Percentiles rank a stretch among this genome's conserved stretches.
Evolutionary conservation across 164 flowering plant species (phyloP).

Genomic region (Vitis rupestris): DNA sequence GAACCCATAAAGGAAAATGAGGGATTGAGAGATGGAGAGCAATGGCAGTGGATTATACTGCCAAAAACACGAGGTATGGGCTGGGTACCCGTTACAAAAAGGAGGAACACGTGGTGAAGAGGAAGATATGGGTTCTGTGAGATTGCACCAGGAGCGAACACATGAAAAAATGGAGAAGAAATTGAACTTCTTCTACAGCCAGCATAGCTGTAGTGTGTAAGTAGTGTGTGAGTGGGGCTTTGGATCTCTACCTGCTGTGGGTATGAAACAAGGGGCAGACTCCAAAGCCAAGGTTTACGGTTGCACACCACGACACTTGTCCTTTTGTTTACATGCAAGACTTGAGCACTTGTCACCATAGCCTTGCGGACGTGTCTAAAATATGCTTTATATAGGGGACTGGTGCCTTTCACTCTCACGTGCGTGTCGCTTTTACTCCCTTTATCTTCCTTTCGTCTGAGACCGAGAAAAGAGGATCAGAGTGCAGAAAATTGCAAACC

Average conservation of each 20-base stretch:
- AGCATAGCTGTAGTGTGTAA: too few species aligned
- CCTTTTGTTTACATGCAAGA: constrained; percentile 9
- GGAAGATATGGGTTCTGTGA: background rate
- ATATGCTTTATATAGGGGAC: background rate
- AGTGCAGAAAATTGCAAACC: background rate
- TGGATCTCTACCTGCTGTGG: too few species aligned
- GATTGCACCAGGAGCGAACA: background rate
- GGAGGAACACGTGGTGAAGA: constrained; percentile 26
- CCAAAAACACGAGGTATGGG: background rate
- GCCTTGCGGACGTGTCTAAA: background rate
- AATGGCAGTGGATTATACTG: background rate
- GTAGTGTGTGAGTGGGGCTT: background rate
- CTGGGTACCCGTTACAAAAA: constrained; percentile 11
- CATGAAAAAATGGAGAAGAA: background rate
- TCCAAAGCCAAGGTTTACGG: background rate
- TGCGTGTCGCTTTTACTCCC: background rate
- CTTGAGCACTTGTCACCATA: constrained; percentile 13
- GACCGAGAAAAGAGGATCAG: background rate
- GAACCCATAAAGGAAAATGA: constrained; percentile 15
- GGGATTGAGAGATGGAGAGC: background rate
- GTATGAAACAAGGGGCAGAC: background rate
- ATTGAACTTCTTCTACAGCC: background rate
- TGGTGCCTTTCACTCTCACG: constrained; percentile 2
- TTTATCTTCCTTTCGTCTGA: background rate
- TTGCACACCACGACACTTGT: constrained; percentile 16